Conservation (phyloP, 116 monocot species). For the Trichopus zeylanicus region DNA sequence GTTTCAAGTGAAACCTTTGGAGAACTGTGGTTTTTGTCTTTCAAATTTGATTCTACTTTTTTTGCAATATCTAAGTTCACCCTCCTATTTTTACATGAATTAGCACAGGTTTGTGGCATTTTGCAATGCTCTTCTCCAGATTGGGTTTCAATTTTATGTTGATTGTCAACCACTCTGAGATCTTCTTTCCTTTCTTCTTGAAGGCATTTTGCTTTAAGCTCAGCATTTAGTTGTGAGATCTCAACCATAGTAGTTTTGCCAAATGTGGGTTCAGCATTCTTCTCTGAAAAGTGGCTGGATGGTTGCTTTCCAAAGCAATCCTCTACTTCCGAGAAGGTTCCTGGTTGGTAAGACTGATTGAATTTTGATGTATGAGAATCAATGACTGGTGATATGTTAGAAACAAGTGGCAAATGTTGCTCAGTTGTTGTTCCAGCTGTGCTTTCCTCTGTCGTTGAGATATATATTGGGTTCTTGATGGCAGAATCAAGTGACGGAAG, state of each 20-base stretch:
- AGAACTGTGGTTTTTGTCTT: not conserved
- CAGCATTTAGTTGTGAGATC: too few species aligned
- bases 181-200: not conserved
- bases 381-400: too few species aligned
- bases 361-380: too few species aligned
- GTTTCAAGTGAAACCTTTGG: slow-evolving; percentile 10
- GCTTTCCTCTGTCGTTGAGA: not conserved
- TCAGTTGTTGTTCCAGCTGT: not conserved
- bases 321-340: slow-evolving; percentile 40
- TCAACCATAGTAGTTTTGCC: too few species aligned
- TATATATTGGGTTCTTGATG: too few species aligned
- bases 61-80: not conserved
- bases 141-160: not conserved
- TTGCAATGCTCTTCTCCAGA: not conserved
- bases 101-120: not conserved
- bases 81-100: not conserved
- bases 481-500: too few species aligned
- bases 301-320: slow-evolving; percentile 8
- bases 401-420: too few species aligned
- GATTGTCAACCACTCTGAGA: not conserved
- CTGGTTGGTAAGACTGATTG: slow-evolving; percentile 54
- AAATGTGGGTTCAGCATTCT: too few species aligned
- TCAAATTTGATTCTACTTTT: not conserved
- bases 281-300: too few species aligned
- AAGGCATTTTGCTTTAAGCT: too few species aligned